A percentile compares a stretch with the other conserved stretches of the same genome.
Conservation (phyloP, 805 yeast species). For the Saturnispora galanensis region DNA sequence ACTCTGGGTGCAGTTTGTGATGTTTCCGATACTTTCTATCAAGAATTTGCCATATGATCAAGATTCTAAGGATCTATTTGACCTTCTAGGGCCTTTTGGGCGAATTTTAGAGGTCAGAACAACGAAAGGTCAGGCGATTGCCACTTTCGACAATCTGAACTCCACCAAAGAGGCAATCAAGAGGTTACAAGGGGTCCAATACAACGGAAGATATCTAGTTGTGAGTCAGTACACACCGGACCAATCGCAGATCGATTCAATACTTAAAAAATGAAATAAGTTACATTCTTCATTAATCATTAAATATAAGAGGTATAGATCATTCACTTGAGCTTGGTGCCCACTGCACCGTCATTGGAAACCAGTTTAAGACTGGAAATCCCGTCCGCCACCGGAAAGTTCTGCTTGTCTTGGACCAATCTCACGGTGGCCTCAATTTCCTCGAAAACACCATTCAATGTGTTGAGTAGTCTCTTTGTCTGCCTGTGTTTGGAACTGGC, state of each 20-base stretch:
- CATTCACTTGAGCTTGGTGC: not conserved
- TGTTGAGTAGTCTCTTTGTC: conserved; percentile 65
- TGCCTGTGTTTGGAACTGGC: conserved; percentile 85
- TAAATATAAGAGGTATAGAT: not conserved
- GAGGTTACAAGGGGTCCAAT: conserved; percentile 52
- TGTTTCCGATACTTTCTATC: conserved; percentile 34
- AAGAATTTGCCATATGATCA: conserved; percentile 50
- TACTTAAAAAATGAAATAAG: not conserved
- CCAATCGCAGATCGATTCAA: conserved; percentile 13
- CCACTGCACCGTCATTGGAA: too few relatives aligned
- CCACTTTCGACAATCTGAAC: conserved; percentile 39
- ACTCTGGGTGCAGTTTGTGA: conserved; percentile 1
- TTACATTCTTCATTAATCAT: conserved; percentile 4
- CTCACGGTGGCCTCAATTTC: conserved; percentile 60
- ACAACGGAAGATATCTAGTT: conserved; percentile 48
- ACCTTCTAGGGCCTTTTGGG: conserved; percentile 46
- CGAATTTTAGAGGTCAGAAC: conserved; percentile 44
- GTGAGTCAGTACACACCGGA: conserved; percentile 40
- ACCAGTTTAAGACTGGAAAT: too few relatives aligned
- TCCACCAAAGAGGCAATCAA: conserved; percentile 42
- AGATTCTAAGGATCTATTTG: conserved; percentile 37
- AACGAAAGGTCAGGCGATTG: conserved; percentile 43
- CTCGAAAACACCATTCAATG: conserved; percentile 49
- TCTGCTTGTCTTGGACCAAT: conserved; percentile 45
- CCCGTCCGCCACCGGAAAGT: too few relatives aligned